Evolutionary conservation across 1,284 basidiomycete species (phyloP).

Genomic region (Sphaerobolus stellatus): DNA sequence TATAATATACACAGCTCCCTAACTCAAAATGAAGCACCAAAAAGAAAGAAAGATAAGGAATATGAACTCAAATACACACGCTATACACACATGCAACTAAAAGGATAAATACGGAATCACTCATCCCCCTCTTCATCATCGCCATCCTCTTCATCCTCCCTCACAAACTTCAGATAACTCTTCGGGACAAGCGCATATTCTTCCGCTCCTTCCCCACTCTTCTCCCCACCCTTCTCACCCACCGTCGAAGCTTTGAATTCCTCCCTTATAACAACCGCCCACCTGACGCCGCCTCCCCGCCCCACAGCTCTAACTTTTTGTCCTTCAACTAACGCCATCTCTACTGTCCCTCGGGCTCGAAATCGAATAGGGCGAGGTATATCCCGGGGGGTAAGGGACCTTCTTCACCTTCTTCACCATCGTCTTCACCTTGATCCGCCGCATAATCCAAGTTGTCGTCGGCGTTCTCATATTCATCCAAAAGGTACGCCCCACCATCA

Average conservation of each 20-base stretch:
- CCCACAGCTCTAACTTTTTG: constrained; percentile 68
- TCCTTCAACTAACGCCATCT: constrained; percentile 72
- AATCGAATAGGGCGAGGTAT: constrained; percentile 70
- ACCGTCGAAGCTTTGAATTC: no score
- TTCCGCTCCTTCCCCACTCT: constrained; percentile 17
- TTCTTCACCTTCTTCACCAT: constrained; percentile 29
- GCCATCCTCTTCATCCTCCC: no score
- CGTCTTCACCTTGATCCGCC: constrained; percentile 28
- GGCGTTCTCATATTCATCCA: no score
- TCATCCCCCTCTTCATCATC: no score
- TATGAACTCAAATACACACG: no score
- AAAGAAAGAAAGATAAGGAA: no score
- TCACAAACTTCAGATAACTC: constrained; percentile 58
- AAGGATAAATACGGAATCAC: no score
- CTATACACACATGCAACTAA: no score
- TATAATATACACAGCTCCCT: no score
- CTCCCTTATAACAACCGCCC: constrained; percentile 63
- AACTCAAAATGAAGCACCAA: no score
- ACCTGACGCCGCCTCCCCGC: constrained; percentile 70
- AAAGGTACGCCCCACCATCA: no score
- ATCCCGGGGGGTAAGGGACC: constrained; percentile 57
- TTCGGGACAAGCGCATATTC: constrained; percentile 64
- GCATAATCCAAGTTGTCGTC: no score
- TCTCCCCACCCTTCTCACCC: constrained; percentile 27
- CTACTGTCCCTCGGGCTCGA: constrained; percentile 72